A percentile compares a stretch with the other conserved stretches of the same genome.
These are phyloP conservation scores for Pulveroboletus sp. DNA, from an alignment of 768 basidiomycete species.

Conservation along the genomic window DNA sequence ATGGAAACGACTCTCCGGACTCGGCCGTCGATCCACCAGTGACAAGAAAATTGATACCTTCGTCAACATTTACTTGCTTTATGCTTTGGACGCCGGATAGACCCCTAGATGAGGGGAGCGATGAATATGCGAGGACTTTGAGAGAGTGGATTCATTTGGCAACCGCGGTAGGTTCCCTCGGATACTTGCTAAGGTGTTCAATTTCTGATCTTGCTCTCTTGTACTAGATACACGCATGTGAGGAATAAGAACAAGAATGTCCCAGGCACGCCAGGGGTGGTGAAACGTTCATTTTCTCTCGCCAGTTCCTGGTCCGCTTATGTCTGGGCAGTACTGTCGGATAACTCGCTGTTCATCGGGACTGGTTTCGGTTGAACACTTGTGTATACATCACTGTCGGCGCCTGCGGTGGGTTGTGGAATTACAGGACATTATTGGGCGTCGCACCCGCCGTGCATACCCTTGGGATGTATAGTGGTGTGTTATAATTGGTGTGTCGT, in stretches of 20 bases:
- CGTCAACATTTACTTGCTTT: conserved; percentile 58
- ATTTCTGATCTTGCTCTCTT: background rate
- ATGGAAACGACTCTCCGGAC: conserved; percentile 14
- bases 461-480: background rate
- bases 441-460: background rate
- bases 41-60: conserved; percentile 40
- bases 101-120: conserved; percentile 60
- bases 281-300: background rate
- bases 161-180: conserved; percentile 44
- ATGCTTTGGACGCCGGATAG: conserved; percentile 75
- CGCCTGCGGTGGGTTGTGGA: background rate
- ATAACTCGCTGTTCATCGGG: background rate
- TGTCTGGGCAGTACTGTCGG: background rate
- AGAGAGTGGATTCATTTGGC: conserved; percentile 68
- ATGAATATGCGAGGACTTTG: conserved; percentile 67
- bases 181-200: too few species aligned
- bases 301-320: background rate
- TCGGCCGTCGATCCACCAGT: background rate
- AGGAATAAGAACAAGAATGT: conserved; percentile 8
- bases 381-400: background rate
- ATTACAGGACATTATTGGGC: background rate
- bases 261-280: background rate
- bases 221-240: conserved; percentile 24
- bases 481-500: background rate
- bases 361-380: background rate